These are phyloP conservation scores for Pleodorina starrii DNA, from an alignment of 139 green algal genomes.

Conservation along the genomic window DNA sequence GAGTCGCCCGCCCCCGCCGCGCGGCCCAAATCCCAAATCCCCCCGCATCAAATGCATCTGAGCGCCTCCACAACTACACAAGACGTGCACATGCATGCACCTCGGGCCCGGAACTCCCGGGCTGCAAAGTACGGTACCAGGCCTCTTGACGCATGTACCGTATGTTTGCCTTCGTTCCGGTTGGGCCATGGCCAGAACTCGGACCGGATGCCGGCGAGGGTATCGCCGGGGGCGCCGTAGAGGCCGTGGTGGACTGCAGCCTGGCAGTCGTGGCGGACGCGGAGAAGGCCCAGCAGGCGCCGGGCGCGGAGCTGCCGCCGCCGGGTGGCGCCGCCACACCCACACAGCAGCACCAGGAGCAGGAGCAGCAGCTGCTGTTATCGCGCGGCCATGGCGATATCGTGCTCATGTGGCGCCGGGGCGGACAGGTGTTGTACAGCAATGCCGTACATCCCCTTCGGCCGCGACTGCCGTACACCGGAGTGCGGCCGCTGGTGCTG, in stretches of 20 bases:
- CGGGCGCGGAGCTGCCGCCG: neutral
- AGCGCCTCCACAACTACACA: too few relatives aligned
- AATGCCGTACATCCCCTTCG: constrained; percentile 56
- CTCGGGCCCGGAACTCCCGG: too few relatives aligned
- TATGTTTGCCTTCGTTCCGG: too few relatives aligned
- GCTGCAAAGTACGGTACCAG: too few relatives aligned
- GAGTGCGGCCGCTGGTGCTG: constrained; percentile 60
- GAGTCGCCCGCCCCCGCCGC: too few relatives aligned
- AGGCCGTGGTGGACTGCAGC: constrained; percentile 46
- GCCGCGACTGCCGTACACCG: constrained; percentile 56
- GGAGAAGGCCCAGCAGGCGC: neutral
- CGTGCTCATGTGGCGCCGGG: constrained; percentile 8
- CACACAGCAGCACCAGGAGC: neutral
- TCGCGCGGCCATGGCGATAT: constrained; percentile 56
- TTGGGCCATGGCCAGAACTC: constrained; percentile 5
- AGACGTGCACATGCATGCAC: too few relatives aligned
- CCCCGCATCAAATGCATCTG: too few relatives aligned
- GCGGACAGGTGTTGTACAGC: neutral
- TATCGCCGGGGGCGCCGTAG: neutral
- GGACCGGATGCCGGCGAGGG: neutral
- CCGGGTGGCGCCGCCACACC: neutral
- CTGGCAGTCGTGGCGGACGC: constrained; percentile 19
- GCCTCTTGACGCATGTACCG: too few relatives aligned
- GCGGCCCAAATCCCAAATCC: too few relatives aligned
- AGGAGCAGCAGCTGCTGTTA: constrained; percentile 50